Conservation (phyloP, 129 eudicot genomes). For the carrot (Daucus carota) region DH1_v3.0 NC_030384.2:39342501-39343000, state of each 20-base stretch:
- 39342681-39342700: not conserved
- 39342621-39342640: not conserved
- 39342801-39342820: not conserved
- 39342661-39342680: not conserved
- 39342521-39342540: conserved; percentile 87
- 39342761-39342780: not conserved
- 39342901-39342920: too few species aligned
- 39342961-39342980: not conserved
- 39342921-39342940: not conserved
- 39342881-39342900: not conserved
- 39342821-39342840: not conserved
- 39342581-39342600: not conserved
- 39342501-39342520: conserved; percentile 88
- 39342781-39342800: too few species aligned
- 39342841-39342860: not conserved
- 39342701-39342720: not conserved
- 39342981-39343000: not conserved
- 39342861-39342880: not conserved
- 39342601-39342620: not conserved
- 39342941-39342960: not conserved
- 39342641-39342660: not conserved
- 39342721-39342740: not conserved
- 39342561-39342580: conserved; percentile 5
- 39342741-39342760: not conserved
- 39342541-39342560: conserved; percentile 36